Percentiles rank a stretch among this genome's conserved stretches.
Evolutionary conservation across 208 protist species (phyloP).

Genomic region (Trypanosomatidae sp.): DNA sequence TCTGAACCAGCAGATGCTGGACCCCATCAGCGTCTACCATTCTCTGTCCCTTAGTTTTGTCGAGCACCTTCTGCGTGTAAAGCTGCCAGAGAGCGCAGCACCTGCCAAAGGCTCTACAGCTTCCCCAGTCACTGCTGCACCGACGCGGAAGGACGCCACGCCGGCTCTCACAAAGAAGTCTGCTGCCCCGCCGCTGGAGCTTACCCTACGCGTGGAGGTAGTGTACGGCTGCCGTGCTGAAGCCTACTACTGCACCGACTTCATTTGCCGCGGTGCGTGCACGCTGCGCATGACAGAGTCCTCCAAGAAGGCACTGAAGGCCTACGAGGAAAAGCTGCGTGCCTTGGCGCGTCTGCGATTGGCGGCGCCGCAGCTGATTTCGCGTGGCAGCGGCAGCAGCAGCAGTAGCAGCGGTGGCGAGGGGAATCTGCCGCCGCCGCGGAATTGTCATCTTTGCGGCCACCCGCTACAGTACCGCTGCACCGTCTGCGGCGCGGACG

Average conservation of each 20-base stretch:
- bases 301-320: constrained; percentile 47
- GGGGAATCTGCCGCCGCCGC: constrained; percentile 17
- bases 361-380: too few relatives aligned
- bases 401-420: too few relatives aligned
- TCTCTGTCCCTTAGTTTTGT: constrained; percentile 65
- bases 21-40: constrained; percentile 54
- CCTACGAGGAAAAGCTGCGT: constrained; percentile 64
- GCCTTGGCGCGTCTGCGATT: constrained; percentile 46
- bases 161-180: not conserved
- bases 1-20: constrained; percentile 50
- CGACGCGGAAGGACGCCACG: not conserved
- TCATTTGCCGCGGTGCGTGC: constrained; percentile 62
- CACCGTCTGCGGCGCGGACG: constrained; percentile 69
- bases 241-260: constrained; percentile 74
- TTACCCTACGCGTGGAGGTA: constrained; percentile 62
- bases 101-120: too few relatives aligned
- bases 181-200: constrained; percentile 5
- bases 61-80: constrained; percentile 58
- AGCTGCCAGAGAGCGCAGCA: constrained; percentile 12
- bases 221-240: constrained; percentile 80
- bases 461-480: constrained; percentile 51
- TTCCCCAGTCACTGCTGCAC: too few relatives aligned
- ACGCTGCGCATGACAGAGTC: constrained; percentile 43
- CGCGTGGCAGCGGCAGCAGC: too few relatives aligned
- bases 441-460: constrained; percentile 48